Evolutionary conservation across 2,329 filamentous ascomycete species (phyloP).

Genomic region (Rasamsonia emersonii): DNA sequence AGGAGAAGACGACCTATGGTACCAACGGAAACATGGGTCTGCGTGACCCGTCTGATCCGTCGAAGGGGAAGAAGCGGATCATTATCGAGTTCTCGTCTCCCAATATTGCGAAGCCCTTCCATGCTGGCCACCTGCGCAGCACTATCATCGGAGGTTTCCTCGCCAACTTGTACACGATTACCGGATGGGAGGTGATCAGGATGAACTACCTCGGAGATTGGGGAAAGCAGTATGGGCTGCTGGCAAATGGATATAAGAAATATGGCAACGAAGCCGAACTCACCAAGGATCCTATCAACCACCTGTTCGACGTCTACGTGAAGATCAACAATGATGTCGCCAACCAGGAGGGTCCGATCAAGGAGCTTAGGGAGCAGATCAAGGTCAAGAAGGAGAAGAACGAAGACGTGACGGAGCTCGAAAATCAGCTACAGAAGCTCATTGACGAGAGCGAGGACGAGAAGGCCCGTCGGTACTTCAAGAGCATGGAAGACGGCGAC

Average conservation of each 20-base stretch:
- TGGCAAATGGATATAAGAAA: conserved; percentile 54
- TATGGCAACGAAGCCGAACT: conserved; percentile 55
- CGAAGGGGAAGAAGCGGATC: conserved; percentile 49
- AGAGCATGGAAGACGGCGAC: conserved; percentile 58
- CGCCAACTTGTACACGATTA: conserved; percentile 51
- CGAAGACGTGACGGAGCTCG: conserved; percentile 40
- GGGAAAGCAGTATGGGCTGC: conserved; percentile 59
- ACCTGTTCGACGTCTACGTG: conserved; percentile 59
- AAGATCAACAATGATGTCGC: conserved; percentile 52
- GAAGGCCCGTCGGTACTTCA: conserved; percentile 56
- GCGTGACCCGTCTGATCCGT: conserved; percentile 48
- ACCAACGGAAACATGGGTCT: conserved; percentile 52
- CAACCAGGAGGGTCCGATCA: conserved; percentile 49
- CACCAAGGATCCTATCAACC: conserved; percentile 53
- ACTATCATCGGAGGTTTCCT: conserved; percentile 61
- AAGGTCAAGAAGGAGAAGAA: conserved; percentile 40
- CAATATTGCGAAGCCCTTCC: conserved; percentile 60
- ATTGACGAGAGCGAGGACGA: conserved; percentile 50
- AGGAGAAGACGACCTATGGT: conserved; percentile 50
- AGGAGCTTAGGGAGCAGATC: conserved; percentile 45
- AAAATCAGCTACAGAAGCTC: conserved; percentile 41
- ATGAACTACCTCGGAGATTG: conserved; percentile 63
- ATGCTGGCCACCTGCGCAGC: conserved; percentile 56
- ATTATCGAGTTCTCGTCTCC: conserved; percentile 60
- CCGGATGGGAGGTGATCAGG: conserved; percentile 54